Percentiles rank a stretch among this genome's conserved stretches.
Conservation (phyloP, 2,329 filamentous ascomycete genomes). For the Phymatotrichopsis omnivora region DNA sequence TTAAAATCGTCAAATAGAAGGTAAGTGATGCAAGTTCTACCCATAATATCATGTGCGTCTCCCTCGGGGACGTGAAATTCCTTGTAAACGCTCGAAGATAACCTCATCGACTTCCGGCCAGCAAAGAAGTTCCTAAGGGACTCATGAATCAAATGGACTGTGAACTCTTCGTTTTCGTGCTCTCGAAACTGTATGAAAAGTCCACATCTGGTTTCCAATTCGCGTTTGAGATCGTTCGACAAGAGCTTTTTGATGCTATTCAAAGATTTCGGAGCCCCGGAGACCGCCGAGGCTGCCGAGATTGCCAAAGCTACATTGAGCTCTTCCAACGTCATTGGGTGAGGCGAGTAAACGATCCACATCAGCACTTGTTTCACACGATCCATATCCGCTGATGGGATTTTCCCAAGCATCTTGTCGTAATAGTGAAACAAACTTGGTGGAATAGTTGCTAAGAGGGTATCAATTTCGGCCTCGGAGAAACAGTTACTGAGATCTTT, state of each 20-base stretch:
- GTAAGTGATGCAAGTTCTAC: too few relatives aligned
- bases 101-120: too few relatives aligned
- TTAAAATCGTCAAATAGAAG: too few relatives aligned
- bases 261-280: too few relatives aligned
- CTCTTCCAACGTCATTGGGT: neutral
- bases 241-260: too few relatives aligned
- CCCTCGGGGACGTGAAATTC: too few relatives aligned
- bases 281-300: neutral
- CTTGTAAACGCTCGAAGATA: too few relatives aligned
- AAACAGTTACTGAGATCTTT: slow-evolving; percentile 6
- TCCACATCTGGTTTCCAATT: too few relatives aligned
- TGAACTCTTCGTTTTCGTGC: too few relatives aligned
- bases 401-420: neutral
- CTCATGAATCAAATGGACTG: slow-evolving; percentile 1
- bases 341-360: slow-evolving; percentile 9
- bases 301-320: slow-evolving; percentile 4
- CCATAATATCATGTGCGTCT: too few relatives aligned
- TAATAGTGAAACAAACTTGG: slow-evolving; percentile 7
- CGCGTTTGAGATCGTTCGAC: too few relatives aligned
- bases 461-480: neutral
- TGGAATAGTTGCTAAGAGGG: neutral
- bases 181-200: too few relatives aligned
- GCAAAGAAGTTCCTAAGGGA: slow-evolving; percentile 6
- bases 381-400: neutral
- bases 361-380: slow-evolving; percentile 7